These are phyloP conservation scores for Chalara sp. DNA, from an alignment of 2,329 filamentous ascomycete species.

Conservation along the genomic window DNA sequence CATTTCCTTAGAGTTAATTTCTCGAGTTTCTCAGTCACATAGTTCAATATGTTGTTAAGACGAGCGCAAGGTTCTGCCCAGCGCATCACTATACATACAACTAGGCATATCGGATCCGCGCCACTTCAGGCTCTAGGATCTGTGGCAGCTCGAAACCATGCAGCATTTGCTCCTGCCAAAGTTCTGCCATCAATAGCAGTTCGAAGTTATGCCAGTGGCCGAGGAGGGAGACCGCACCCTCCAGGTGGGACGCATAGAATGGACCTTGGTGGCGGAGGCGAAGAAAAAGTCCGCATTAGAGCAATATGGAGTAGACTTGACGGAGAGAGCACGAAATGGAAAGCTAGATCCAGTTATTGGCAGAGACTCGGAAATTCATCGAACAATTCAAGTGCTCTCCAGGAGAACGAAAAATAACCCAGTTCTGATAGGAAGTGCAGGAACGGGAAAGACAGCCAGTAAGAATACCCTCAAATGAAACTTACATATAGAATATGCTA, in stretches of 20 bases:
- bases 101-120: too few species aligned
- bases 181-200: constrained; percentile 34
- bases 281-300: constrained; percentile 81
- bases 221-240: constrained; percentile 64
- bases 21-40: background rate
- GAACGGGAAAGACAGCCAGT: constrained; percentile 85
- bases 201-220: constrained; percentile 52
- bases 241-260: constrained; percentile 91
- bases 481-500: too few species aligned
- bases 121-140: background rate
- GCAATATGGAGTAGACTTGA: constrained; percentile 86
- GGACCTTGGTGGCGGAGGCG: constrained; percentile 68
- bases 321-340: constrained; percentile 73
- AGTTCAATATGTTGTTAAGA: constrained; percentile 18
- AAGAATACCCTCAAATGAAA: too few species aligned
- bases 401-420: constrained; percentile 85
- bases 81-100: too few species aligned
- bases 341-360: constrained; percentile 96
- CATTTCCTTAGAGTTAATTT: too few species aligned
- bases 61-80: background rate
- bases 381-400: constrained; percentile 90
- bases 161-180: constrained; percentile 12
- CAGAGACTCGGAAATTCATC: constrained; percentile 82
- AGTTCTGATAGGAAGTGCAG: constrained; percentile 77
- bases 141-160: constrained; percentile 8